These are phyloP conservation scores for Coccomyxa sp. DNA, from an alignment of 139 green algal genomes.

Conservation along the genomic window DNA sequence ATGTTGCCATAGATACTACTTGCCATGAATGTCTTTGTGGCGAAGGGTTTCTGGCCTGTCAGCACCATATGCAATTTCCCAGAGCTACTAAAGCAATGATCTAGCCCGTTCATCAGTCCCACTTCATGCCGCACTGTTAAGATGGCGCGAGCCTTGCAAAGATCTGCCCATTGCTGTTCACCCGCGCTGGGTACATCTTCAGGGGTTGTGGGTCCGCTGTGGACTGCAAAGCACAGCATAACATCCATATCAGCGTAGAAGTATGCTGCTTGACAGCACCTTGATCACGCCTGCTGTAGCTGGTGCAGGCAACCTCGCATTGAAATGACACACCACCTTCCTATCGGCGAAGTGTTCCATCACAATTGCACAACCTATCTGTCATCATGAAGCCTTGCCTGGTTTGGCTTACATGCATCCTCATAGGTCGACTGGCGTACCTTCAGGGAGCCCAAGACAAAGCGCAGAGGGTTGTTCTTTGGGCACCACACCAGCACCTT, in stretches of 20 bases:
- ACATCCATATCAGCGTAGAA: neutral
- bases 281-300: neutral
- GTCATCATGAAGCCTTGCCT: neutral
- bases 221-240: neutral
- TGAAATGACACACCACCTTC: neutral
- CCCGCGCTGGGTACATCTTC: conserved; percentile 9
- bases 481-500: conserved; percentile 64
- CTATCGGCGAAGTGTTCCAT: neutral
- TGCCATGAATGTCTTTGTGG: too few species aligned
- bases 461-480: conserved; percentile 43
- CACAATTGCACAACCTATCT: neutral
- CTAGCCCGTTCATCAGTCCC: too few species aligned
- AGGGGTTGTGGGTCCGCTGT: neutral
- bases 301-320: neutral
- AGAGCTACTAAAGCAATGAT: too few species aligned
- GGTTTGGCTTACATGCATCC: neutral
- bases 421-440: neutral
- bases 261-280: neutral
- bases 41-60: too few species aligned
- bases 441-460: conserved; percentile 43
- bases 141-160: conserved; percentile 11
- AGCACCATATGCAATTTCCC: too few species aligned
- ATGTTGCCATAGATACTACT: too few species aligned
- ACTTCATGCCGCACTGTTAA: too few species aligned
- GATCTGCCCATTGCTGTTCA: conserved; percentile 12